Evolutionary conservation across 163 green algal species (phyloP), one percentile per base, ranked within the genome.

Genomic region (Coccomyxa subellipsoidea): DNA sequence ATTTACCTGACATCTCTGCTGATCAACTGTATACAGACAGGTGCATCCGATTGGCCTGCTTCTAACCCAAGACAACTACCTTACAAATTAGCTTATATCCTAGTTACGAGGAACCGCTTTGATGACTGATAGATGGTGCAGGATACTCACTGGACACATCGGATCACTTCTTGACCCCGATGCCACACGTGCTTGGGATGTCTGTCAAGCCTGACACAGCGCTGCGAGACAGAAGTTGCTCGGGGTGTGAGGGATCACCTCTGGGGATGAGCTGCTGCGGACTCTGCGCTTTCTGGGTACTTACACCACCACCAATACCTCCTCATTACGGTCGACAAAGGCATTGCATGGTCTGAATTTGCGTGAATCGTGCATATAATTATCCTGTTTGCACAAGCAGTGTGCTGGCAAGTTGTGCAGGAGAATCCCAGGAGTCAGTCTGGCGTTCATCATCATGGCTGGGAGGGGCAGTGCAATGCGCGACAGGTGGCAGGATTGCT

Each of bases 191-290:
- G 32, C 66, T 73, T 10, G 27, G 29, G n/a, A 73, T 73, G 66
- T 73, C 66, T 32, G 66, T 73, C 21, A 73, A 73, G 10, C 66
- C 66, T 36, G 66, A 73, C 27, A 73, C 66, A 73, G 66, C 31
- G 18, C 27, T 73, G 66, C 27, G 66, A n/a, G 66, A 73, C 66
- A 73, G 66, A 73, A 73, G 66, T 23, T 73, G 66, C 66, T 18
- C 29, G 4, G 27, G 2, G 10, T 73, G 66, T 23, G n/a, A 73
- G 18, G 29, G n/a, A 8, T 73, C 66, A n/a, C 29, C 7, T 4
- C 66, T 73, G 27, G 66, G 29, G 29, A 73, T 73, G 21, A 73
- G 66, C 27, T 73, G 66, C 66, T 73, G 66, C 66, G 66, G 66
- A 23, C 66, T 73, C 29, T 73, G 66, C n/a, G 66, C 66, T 4